Evolutionary conservation across 2,329 filamentous ascomycete species (phyloP), one percentile per base, ranked within the genome.

Genomic region (Penicillium olsonii): DNA sequence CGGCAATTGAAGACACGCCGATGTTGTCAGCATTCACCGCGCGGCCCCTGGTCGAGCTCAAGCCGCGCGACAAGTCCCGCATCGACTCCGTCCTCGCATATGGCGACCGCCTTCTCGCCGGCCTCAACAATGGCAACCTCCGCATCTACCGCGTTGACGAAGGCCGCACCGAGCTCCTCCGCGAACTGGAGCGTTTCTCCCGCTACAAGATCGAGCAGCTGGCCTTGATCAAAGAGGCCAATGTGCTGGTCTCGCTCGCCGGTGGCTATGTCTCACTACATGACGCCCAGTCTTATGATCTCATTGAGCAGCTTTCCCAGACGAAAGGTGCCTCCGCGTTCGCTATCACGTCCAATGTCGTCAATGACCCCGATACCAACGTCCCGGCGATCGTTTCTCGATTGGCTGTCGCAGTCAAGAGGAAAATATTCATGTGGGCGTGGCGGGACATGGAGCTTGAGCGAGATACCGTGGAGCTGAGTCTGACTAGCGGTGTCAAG

Each of bases 21-120:
- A 96, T 96, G 94, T 87, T 99, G 75, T 95, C 92, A 75, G 94
- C 94, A 69, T 99, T 99, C 76, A 95, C 88, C 63, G 92, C 94
- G 77, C 88, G 90, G 68, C 89, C 92, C 57, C 92, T 99, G 71
- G 88, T 97, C 80, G 94, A 99, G 88, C 87, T 99, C 66, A 92
- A 88, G 77, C 85, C 86, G 73, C 87, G 90, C 73, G 92, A 97
- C 83, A 96, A 95, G 79, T 95, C 90, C 59, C 94, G 88, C 79
- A 96, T 99, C 74, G 94, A 99, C 75, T 94, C 90, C 42, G 90
- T 99, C 60, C 81, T 97, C 40, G 90, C 92, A 54, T 90, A 96
- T 74, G 91, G 92, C 67, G 94, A 99, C 69, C 85, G 92, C 55
- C 82, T 99, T 29, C 83, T 99, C 46, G 91, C 96, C 50, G 94